Percentiles rank a stretch among this genome's conserved stretches.
Conservation (phyloP, 1,139 yeast genomes). For the Candida gigantensis region DNA sequence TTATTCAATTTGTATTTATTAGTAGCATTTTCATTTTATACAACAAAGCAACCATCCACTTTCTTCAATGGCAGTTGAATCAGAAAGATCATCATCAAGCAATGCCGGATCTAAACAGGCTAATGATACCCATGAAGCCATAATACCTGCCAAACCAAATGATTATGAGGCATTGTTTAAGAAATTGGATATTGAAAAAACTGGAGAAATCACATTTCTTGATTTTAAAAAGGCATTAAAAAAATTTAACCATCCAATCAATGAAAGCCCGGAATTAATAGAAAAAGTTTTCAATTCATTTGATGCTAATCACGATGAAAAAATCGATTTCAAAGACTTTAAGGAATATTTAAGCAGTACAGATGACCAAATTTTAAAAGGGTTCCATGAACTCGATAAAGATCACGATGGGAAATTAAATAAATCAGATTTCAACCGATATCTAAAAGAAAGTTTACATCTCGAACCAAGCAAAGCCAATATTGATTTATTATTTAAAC, state of each 20-base stretch:
- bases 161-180: slow-evolving; percentile 40
- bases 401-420: slow-evolving; percentile 77
- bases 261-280: slow-evolving; percentile 62
- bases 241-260: slow-evolving; percentile 62
- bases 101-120: no score
- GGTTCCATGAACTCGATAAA: slow-evolving; percentile 69
- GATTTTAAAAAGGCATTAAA: slow-evolving; percentile 59
- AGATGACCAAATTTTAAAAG: slow-evolving; percentile 67
- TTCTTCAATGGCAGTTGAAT: no score
- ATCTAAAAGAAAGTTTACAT: slow-evolving; percentile 56
- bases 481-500: slow-evolving; percentile 59
- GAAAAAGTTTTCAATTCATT: slow-evolving; percentile 55
- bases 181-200: slow-evolving; percentile 51
- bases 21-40: no score
- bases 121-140: no score
- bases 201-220: slow-evolving; percentile 57
- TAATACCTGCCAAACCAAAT: slow-evolving; percentile 17
- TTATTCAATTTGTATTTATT: no score
- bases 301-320: slow-evolving; percentile 57
- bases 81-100: no score
- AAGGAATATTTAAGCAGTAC: slow-evolving; percentile 59
- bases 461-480: slow-evolving; percentile 54
- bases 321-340: slow-evolving; percentile 63
- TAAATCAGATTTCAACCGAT: slow-evolving; percentile 64
- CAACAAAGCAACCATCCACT: no score